These are phyloP conservation scores for Rosa chinensis DNA, from an alignment of 306 rosid genomes.

Conservation along the genomic window DNA sequence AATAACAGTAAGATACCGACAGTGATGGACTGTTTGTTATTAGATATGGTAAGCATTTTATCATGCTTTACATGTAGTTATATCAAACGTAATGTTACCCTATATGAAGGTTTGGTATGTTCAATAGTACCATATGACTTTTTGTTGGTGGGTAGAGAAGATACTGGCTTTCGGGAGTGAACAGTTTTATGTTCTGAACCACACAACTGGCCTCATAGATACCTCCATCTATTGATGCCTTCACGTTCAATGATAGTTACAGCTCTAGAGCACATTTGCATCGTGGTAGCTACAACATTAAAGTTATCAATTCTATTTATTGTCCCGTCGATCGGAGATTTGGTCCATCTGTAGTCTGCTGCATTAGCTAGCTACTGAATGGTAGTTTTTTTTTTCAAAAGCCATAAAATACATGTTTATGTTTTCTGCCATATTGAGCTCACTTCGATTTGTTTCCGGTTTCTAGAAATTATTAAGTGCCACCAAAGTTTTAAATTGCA, in stretches of 20 bases:
- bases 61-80: neutral
- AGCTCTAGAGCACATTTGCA: neutral
- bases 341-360: neutral
- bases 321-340: neutral
- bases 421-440: neutral
- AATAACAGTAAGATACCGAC: neutral
- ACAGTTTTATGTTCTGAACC: neutral
- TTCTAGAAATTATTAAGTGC: neutral
- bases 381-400: neutral
- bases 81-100: neutral
- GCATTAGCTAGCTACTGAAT: neutral
- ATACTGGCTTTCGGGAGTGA: neutral
- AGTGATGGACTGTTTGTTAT: neutral
- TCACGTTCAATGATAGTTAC: neutral
- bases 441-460: neutral
- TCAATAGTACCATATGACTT: neutral
- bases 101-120: neutral
- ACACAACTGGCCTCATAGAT: neutral
- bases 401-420: no score
- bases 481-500: neutral
- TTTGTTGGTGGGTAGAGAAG: neutral
- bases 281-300: neutral
- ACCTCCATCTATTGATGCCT: neutral
- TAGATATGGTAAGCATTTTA: neutral
- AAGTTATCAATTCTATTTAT: neutral